Percentiles rank a stretch among this genome's conserved stretches.
Conservation (phyloP, 192 early-diverging fungal species). For the Gonapodya prolifera region DNA sequence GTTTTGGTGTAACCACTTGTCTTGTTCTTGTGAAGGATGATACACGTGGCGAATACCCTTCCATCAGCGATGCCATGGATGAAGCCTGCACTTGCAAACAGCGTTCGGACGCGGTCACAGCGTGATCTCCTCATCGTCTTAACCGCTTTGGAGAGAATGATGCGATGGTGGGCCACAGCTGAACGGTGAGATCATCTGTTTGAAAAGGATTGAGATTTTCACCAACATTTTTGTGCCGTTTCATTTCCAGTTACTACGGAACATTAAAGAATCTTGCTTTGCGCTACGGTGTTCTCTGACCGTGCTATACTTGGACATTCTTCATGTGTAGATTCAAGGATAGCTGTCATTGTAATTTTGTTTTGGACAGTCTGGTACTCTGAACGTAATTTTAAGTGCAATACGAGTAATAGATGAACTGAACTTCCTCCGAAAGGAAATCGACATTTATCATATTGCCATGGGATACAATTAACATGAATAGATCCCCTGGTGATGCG, state of each 20-base stretch:
- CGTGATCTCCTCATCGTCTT: background rate
- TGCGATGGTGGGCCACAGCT: background rate
- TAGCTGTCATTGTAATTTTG: no score
- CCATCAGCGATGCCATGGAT: background rate
- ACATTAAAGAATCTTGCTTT: background rate
- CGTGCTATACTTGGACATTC: no score
- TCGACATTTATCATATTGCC: no score
- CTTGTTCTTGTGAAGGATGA: background rate
- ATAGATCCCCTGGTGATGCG: no score
- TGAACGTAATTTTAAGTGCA: no score
- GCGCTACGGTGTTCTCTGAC: background rate
- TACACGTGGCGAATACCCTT: background rate
- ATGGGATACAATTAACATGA: no score
- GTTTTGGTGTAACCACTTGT: background rate
- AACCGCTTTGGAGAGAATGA: background rate
- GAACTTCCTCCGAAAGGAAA: no score
- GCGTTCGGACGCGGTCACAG: background rate
- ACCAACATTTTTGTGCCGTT: background rate
- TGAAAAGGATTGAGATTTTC: background rate
- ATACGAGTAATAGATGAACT: no score
- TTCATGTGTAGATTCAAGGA: no score
- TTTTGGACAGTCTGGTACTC: no score
- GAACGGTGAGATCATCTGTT: background rate
- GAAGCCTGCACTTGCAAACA: background rate
- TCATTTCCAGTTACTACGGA: background rate